Conservation (phyloP, 2,329 filamentous ascomycete genomes). For the Chaetomium globosum region DNA sequence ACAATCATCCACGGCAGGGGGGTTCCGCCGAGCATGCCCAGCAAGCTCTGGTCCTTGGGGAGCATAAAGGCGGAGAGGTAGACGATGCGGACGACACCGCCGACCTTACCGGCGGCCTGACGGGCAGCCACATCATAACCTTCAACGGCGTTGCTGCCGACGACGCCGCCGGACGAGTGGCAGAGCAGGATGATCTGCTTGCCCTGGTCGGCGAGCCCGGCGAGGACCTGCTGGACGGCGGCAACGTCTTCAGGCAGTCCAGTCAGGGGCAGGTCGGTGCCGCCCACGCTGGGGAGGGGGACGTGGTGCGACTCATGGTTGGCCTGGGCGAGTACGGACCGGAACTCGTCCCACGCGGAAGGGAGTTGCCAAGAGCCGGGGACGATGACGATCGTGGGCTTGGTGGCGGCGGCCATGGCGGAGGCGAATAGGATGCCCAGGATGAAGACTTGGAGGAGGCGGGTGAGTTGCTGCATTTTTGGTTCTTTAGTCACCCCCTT, state of each 20-base stretch:
- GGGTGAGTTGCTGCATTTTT: not conserved
- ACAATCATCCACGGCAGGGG: constrained; percentile 22
- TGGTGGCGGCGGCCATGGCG: constrained; percentile 18
- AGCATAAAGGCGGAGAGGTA: constrained; percentile 44
- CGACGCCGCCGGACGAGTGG: constrained; percentile 51
- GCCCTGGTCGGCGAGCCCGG: constrained; percentile 40
- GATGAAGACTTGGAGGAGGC: not conserved
- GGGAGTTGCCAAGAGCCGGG: constrained; percentile 21
- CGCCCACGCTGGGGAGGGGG: constrained; percentile 15
- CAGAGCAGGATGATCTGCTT: constrained; percentile 48
- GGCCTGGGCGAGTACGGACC: constrained; percentile 9
- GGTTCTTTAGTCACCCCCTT: not conserved
- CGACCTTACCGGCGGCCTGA: constrained; percentile 39
- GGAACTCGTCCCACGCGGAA: constrained; percentile 20
- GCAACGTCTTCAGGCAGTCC: constrained; percentile 20
- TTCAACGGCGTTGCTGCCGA: constrained; percentile 44
- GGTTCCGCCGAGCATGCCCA: constrained; percentile 9
- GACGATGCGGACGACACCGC: constrained; percentile 45
- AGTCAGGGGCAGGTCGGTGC: constrained; percentile 15
- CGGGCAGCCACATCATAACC: constrained; percentile 44
- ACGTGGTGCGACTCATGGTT: constrained; percentile 11
- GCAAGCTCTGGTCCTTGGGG: constrained; percentile 31
- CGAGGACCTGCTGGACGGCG: constrained; percentile 18
- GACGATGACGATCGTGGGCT: constrained; percentile 17
- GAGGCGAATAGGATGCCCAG: not conserved